Base-by-base conservation (phyloP, 805 yeast genomes). In the Candida coquimbonensis region DNA sequence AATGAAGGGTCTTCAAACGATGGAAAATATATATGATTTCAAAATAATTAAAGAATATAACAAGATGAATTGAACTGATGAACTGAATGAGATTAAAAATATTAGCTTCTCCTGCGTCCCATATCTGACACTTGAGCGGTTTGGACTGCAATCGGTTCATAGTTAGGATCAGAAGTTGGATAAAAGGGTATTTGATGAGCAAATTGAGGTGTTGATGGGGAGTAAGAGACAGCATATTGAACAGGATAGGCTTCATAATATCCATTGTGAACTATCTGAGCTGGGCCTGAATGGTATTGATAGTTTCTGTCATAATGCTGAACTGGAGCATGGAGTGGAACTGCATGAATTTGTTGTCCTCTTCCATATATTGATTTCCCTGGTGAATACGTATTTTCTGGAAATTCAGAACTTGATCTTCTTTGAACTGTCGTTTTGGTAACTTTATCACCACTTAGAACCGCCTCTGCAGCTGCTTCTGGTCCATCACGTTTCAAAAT, bases 401-500 rank as follows among this genome's bases (percentile, higher is more conserved):
- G 21, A 25, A 26, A 31, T 27, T 40, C 38, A 27, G 14, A 35
- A 31, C 39, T 29, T 16, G 33, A 40, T 27, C 37, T 33, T 47
- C 47, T 43, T 38, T 44, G 46, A 9, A 41, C 17, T 4, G 48
- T 13, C 32, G 42, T 46, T 31, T 48, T 52, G 4, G 31, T 31
- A 2, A 44, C 36, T 16, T 48, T 45, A 9, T 45, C 43, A 7
- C 47, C 49, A 26, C 46, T 52, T 17, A 49, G 34, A 16, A 57
- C 49, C 6, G 59, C 60, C 32, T 47, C 42, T 2, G 59, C 57
- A 16, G 62, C 62, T 11, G 62, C 62, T 35, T 49, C 55, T 4
- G 61, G 56, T 1, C 62, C 62, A n/a, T 56, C 60, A 19, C 53
- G 70, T 56, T 81, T 83, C 43, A 75, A 69, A 29, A 83, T 65